These are phyloP conservation scores for Scedosporium minutisporum DNA, from an alignment of 2,329 filamentous ascomycete species.

Conservation along the genomic window DNA sequence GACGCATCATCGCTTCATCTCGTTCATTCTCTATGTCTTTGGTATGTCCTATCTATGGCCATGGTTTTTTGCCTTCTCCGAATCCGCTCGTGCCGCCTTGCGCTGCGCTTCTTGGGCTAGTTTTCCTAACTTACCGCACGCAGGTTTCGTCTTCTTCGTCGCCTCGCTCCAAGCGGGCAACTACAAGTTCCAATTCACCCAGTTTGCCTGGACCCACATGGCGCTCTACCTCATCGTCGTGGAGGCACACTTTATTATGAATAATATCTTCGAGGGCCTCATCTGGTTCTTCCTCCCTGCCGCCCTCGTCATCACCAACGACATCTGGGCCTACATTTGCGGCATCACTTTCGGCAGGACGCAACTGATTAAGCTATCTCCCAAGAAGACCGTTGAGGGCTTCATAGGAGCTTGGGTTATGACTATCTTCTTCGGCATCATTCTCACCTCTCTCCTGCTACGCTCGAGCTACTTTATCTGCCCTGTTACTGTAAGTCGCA, in stretches of 20 bases:
- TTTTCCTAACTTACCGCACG: background rate
- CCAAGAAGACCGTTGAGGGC: slow-evolving; percentile 98
- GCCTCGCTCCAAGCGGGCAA: slow-evolving; percentile 88
- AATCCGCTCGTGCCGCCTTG: background rate
- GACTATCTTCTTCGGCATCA: slow-evolving; percentile 76
- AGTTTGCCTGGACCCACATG: slow-evolving; percentile 99
- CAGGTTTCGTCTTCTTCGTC: slow-evolving; percentile 97
- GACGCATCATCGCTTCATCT: slow-evolving; percentile 97
- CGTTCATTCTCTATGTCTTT: slow-evolving; percentile 95
- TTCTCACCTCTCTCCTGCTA: slow-evolving; percentile 75
- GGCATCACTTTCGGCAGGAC: slow-evolving; percentile 95
- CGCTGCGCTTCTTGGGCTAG: background rate
- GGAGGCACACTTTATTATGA: slow-evolving; percentile 98
- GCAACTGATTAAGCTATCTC: slow-evolving; percentile 93
- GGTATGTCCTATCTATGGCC: slow-evolving; percentile 45
- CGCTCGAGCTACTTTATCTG: slow-evolving; percentile 97
- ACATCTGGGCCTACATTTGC: slow-evolving; percentile 96
- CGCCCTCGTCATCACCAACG: slow-evolving; percentile 92
- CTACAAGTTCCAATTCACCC: slow-evolving; percentile 97
- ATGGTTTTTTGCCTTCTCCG: background rate
- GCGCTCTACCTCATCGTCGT: slow-evolving; percentile 95
- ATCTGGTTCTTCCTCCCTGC: slow-evolving; percentile 99
- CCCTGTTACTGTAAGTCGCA: slow-evolving; percentile 65
- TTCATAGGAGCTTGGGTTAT: slow-evolving; percentile 96
- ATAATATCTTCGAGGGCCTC: slow-evolving; percentile 99